Evolutionary conservation across 208 protist species (phyloP).

Genomic region (Sergeia podlipaevii): DNA sequence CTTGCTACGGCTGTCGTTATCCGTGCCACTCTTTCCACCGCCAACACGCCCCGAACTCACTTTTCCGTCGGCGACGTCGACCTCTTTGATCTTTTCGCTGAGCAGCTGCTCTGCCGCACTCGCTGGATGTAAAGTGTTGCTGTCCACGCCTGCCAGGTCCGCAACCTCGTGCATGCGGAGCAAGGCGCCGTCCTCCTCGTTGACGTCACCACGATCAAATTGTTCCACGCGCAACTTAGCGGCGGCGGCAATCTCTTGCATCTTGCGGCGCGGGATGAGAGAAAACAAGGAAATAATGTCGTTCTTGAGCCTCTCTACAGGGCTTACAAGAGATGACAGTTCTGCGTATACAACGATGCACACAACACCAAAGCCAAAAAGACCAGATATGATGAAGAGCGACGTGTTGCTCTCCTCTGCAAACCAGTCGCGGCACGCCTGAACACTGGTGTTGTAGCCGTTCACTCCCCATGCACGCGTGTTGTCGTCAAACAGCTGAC

Average conservation of each 20-base stretch:
- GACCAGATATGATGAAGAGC: not conserved
- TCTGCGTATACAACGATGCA: not conserved
- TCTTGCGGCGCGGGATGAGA: constrained; percentile 8
- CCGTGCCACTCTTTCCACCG: too few species aligned
- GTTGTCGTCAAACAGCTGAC: not conserved
- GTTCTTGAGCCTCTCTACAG: constrained; percentile 10
- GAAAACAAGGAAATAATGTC: constrained; percentile 11
- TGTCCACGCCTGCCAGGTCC: too few species aligned
- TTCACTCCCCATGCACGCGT: not conserved
- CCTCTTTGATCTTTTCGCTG: too few species aligned
- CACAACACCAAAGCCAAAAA: constrained; percentile 8
- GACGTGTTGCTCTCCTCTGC: not conserved
- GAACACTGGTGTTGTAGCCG: constrained; percentile 12
- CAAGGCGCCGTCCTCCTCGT: not conserved
- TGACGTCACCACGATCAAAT: not conserved
- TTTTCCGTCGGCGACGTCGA: too few species aligned
- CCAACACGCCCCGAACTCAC: too few species aligned
- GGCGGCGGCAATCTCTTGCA: constrained; percentile 6
- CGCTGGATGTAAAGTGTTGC: too few species aligned
- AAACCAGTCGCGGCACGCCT: constrained; percentile 6
- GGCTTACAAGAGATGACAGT: not conserved
- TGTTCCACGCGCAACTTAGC: constrained; percentile 10
- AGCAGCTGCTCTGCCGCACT: too few species aligned
- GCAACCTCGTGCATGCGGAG: too few species aligned
- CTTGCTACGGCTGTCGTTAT: too few species aligned